phyloP scores from a whole-genome alignment of 768 basidiomycete species.

The Pisolithus albus region DNA sequence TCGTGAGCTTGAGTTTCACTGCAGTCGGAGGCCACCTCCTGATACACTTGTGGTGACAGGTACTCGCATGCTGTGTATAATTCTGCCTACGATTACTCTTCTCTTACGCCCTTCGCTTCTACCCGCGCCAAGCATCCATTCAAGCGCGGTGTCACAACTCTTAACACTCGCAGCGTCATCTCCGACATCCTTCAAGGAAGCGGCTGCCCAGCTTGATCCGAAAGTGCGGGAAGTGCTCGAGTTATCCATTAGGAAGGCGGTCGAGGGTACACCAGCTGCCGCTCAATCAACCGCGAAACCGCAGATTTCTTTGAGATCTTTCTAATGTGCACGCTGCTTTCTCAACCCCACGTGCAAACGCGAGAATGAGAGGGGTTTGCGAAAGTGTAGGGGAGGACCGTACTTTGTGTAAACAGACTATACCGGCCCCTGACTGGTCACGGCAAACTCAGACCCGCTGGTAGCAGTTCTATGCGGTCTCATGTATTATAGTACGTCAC shows the following conservation, averaged over 20 bases:
- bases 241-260: conserved; percentile 67
- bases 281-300: conserved; percentile 47
- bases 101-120: conserved; percentile 50
- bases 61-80: conserved; percentile 56
- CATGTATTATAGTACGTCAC: no score
- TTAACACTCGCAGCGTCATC: conserved; percentile 64
- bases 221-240: conserved; percentile 60
- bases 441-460: no score
- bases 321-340: conserved; percentile 30
- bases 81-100: conserved; percentile 70
- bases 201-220: conserved; percentile 58
- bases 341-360: no score
- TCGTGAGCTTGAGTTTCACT: conserved; percentile 35
- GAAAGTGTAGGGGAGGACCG: no score
- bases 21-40: conserved; percentile 4
- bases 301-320: conserved; percentile 72
- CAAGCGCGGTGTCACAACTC: conserved; percentile 59
- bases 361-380: no score
- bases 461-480: no score
- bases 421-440: no score
- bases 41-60: conserved; percentile 35
- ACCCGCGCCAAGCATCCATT: conserved; percentile 40
- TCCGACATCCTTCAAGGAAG: conserved; percentile 80
- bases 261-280: conserved; percentile 40
- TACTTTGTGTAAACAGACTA: no score